Percentiles rank a stretch among this genome's conserved stretches.
phyloP scores from a whole-genome alignment of 2,329 filamentous ascomycete species.

The Verticillium dahliae region DNA sequence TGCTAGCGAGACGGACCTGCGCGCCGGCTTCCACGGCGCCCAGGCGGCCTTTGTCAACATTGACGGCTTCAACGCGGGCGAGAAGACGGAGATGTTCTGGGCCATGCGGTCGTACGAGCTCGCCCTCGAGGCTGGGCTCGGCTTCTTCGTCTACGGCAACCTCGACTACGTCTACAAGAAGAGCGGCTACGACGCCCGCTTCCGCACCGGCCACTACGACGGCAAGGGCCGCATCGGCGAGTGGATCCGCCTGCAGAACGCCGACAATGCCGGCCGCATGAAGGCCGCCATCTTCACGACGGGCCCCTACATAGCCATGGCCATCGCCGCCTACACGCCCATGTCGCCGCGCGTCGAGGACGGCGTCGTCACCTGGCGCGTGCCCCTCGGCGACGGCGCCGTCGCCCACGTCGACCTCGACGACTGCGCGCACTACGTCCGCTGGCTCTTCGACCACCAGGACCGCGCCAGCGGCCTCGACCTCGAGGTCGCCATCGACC shows the following conservation, averaged over 20 bases:
- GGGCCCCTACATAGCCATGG: conserved; percentile 40
- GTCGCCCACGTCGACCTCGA: conserved; percentile 36
- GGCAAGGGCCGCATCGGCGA: conserved; percentile 36
- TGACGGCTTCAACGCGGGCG: conserved; percentile 45
- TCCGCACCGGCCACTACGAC: conserved; percentile 41
- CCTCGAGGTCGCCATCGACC: conserved; percentile 34
- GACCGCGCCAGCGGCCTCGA: conserved; percentile 35
- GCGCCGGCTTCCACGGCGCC: conserved; percentile 34
- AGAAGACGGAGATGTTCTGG: conserved; percentile 46
- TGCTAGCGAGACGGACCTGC: conserved; percentile 35
- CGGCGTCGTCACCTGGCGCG: conserved; percentile 31
- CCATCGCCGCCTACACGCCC: conserved; percentile 24
- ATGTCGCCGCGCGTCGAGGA: conserved; percentile 33
- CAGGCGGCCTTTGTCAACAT: conserved; percentile 47
- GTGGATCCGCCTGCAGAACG: conserved; percentile 33
- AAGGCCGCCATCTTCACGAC: conserved; percentile 27
- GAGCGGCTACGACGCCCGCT: conserved; percentile 35
- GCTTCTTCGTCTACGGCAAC: conserved; percentile 39
- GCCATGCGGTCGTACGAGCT: conserved; percentile 33
- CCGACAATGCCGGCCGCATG: conserved; percentile 8
- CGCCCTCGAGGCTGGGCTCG: conserved; percentile 32
- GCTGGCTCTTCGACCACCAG: conserved; percentile 41
- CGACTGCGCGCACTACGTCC: conserved; percentile 38
- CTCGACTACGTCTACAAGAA: conserved; percentile 44
- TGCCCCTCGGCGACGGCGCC: conserved; percentile 31